phyloP scores from a whole-genome alignment of 257 asterid species.

The Craterostigma plantagineum region DNA sequence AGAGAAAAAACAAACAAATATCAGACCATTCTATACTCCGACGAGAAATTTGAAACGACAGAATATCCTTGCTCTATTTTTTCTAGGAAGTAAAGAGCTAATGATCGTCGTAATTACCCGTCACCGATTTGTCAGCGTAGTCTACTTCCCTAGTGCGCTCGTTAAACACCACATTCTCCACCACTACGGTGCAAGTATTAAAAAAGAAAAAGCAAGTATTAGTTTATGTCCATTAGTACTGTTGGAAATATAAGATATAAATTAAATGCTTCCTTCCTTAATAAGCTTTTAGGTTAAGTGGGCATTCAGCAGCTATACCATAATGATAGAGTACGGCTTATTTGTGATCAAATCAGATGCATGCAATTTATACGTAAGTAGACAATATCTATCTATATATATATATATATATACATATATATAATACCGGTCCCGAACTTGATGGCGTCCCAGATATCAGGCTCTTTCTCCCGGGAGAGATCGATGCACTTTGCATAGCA shows the following conservation, averaged over 20 bases:
- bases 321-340: too few relatives aligned
- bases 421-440: conserved; percentile 48
- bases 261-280: too few relatives aligned
- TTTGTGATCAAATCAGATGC: too few relatives aligned
- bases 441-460: conserved; percentile 94
- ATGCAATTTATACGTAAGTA: too few relatives aligned
- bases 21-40: neutral
- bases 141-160: conserved; percentile 86
- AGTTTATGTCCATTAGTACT: too few relatives aligned
- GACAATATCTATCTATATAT: too few relatives aligned
- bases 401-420: too few relatives aligned
- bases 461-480: conserved; percentile 76
- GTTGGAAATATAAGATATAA: too few relatives aligned
- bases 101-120: too few relatives aligned
- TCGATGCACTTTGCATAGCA: conserved; percentile 93
- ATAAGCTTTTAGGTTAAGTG: too few relatives aligned
- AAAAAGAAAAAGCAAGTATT: neutral
- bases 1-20: neutral
- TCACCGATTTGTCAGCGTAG: conserved; percentile 72
- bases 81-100: neutral
- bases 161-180: conserved; percentile 83
- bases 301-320: too few relatives aligned
- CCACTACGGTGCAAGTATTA: conserved; percentile 20
- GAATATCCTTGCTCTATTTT: neutral
- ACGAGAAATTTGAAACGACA: too few relatives aligned